Percentiles rank a stretch among this genome's conserved stretches.
These are phyloP conservation scores for Chrysanthemum seticuspe DNA, from an alignment of 129 eudicot species.

Conservation along the genomic window DNA sequence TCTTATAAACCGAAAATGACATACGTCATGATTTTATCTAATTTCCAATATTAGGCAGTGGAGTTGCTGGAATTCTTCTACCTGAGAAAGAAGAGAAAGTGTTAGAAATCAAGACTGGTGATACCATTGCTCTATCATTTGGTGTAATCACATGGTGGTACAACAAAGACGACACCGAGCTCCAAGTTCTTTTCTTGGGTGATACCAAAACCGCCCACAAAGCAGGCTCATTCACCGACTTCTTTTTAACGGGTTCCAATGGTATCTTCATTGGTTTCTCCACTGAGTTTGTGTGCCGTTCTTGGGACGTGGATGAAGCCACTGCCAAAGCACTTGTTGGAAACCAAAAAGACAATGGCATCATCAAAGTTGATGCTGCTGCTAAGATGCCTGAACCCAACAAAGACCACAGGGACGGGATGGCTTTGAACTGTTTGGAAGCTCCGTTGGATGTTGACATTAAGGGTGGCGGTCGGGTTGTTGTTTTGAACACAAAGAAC, in stretches of 20 bases:
- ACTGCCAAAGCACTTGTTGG: constrained; percentile 58
- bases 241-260: constrained; percentile 69
- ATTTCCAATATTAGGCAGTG: constrained; percentile 42
- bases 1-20: not conserved
- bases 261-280: constrained; percentile 93
- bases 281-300: constrained; percentile 69
- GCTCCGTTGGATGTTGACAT: constrained; percentile 89
- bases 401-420: constrained; percentile 48
- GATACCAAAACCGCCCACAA: constrained; percentile 79
- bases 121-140: constrained; percentile 78
- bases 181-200: constrained; percentile 69
- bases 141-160: constrained; percentile 90
- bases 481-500: constrained; percentile 76
- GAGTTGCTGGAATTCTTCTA: constrained; percentile 78
- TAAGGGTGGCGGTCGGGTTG: constrained; percentile 71
- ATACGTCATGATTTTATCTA: not conserved
- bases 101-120: constrained; percentile 70
- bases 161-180: constrained; percentile 83
- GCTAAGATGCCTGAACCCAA: constrained; percentile 73
- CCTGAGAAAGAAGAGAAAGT: constrained; percentile 92
- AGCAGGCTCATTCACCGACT: constrained; percentile 69
- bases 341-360: constrained; percentile 59
- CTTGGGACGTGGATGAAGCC: constrained; percentile 74
- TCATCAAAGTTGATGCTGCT: constrained; percentile 53
- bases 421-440: constrained; percentile 75